Evolutionary conservation across 177 flowering plant genomes (phyloP), one percentile per base, ranked within the genome.

Genomic region (Vitis hybrid): DNA sequence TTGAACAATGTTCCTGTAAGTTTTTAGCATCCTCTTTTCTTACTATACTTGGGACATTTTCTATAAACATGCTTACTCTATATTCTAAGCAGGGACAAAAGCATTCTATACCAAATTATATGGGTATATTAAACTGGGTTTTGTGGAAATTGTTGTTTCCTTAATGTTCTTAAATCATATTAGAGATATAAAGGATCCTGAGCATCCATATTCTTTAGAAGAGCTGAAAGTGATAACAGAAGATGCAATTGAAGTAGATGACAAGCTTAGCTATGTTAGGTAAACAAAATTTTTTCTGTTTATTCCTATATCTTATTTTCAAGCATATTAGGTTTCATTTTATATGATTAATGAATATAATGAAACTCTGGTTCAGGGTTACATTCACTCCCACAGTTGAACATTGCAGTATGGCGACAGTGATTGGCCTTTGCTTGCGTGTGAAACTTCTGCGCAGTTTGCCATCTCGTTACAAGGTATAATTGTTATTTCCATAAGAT

Each of bases 131-230:
- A 41, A 41, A 41, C 46, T 41, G 30, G 30, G 46, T 41, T 8
- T 41, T 41, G 46, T 6, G 46, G 46, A 41, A 41, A 41, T 5
- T 41, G 7, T 63, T 55, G 11, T 69, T 76, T 75, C 70, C 85
- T 84, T 89, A 79, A 87, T 80, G 68, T 77, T 81, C 78, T 66
- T 73, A 95, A 73, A 95, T 81, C 93, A 91, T 85, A 79, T 95
- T 63, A 90, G 94, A 85, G 97, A 95, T 82, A 91, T 93, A 46
- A 90, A 90, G 79, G 99, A 95, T 78, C 98, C 98, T 52, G 98
- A 95, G 73, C 96, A 93, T 80, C 98, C 98, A 9, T 88, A 89
- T 68, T 91, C 98, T 35, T 80, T 95, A 77, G 99, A 91, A 78
- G 92, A 95, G 83, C 86, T 95, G 66, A 93, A 92, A 67, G 96